phyloP scores from a whole-genome alignment of 495 filamentous ascomycete genomes.

The Aspergillus cavernicola region DNA sequence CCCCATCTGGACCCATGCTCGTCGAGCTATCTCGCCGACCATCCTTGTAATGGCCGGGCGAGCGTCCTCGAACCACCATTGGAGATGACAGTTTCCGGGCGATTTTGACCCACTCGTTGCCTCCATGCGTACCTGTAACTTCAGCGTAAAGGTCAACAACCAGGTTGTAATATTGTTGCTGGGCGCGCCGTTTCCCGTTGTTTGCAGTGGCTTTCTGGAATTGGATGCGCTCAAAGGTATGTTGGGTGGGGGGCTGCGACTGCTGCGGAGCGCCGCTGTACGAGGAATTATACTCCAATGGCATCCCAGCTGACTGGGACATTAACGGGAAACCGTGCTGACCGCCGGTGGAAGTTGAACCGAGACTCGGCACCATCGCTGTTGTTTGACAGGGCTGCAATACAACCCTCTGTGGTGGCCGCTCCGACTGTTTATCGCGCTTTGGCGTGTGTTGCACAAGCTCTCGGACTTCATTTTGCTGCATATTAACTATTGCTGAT shows the following conservation, averaged over 20 bases:
- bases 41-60: conserved; percentile 89
- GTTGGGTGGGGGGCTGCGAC: conserved; percentile 41
- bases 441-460: conserved; percentile 95
- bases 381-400: conserved; percentile 63
- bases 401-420: conserved; percentile 67
- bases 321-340: conserved; percentile 29
- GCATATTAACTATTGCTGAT: conserved; percentile 76
- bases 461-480: conserved; percentile 74
- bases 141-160: conserved; percentile 87
- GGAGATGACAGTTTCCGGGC: conserved; percentile 74
- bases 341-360: conserved; percentile 21
- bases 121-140: conserved; percentile 41
- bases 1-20: conserved; percentile 67
- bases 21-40: conserved; percentile 69
- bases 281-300: conserved; percentile 38
- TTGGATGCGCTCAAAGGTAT: conserved; percentile 89
- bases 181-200: conserved; percentile 87
- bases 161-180: conserved; percentile 92
- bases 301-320: conserved; percentile 29
- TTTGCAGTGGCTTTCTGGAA: conserved; percentile 97
- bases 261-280: conserved; percentile 31
- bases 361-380: conserved; percentile 33
- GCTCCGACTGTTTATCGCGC: conserved; percentile 85
- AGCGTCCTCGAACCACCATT: conserved; percentile 91
- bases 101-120: conserved; percentile 65